These are phyloP conservation scores for Aspergillus asperescens DNA, from an alignment of 495 filamentous ascomycete genomes.

Conservation along the genomic window DNA sequence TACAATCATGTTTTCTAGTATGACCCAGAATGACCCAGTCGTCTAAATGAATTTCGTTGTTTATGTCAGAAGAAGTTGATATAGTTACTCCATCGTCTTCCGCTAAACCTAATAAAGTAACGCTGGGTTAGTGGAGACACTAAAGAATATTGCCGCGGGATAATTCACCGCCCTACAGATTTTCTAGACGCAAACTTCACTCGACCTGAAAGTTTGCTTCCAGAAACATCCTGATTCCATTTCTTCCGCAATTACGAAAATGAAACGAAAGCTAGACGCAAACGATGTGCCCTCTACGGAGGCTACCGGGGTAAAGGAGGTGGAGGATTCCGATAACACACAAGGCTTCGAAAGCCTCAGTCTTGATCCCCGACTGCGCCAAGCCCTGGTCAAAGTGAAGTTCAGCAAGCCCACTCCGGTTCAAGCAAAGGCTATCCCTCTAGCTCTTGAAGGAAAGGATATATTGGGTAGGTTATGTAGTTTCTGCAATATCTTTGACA, in stretches of 20 bases:
- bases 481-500: not conserved
- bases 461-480: conserved; percentile 57
- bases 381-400: conserved; percentile 77
- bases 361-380: conserved; percentile 78
- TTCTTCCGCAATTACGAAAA: conserved; percentile 24
- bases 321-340: conserved; percentile 16
- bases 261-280: conserved; percentile 63
- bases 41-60: not conserved
- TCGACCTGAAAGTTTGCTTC: not conserved
- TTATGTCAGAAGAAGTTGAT: not conserved
- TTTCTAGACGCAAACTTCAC: conserved; percentile 36
- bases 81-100: no score
- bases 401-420: conserved; percentile 81
- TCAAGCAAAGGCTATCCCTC: conserved; percentile 80
- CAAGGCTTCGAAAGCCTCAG: conserved; percentile 50
- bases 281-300: conserved; percentile 51
- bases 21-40: not conserved
- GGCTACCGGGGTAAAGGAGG: conserved; percentile 21
- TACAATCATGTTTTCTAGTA: not conserved
- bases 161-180: conserved; percentile 40
- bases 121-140: conserved; percentile 6
- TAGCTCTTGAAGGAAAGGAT: conserved; percentile 86
- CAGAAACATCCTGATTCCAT: not conserved
- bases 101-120: not conserved
- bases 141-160: conserved; percentile 25